phyloP scores from a whole-genome alignment of 129 eudicot species.

The Lactuca saligna region DNA sequence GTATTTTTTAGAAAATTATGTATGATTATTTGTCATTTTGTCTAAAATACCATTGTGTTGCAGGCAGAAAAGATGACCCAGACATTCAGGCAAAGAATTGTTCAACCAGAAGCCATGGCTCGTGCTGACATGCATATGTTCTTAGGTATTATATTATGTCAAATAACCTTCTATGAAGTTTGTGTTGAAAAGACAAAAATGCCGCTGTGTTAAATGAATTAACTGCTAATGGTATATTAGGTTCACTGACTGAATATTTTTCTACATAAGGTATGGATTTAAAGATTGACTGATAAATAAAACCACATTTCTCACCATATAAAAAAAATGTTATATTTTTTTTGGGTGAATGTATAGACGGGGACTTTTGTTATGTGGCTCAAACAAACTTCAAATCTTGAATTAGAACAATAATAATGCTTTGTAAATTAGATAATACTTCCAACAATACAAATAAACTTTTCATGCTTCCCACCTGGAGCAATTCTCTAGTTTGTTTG shows the following conservation, averaged over 20 bases:
- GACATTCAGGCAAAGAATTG: constrained; percentile 91
- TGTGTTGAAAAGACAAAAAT: neutral
- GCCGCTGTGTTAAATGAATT: neutral
- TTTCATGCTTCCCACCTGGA: too few species aligned
- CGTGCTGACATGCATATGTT: constrained; percentile 96
- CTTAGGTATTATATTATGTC: constrained; percentile 48
- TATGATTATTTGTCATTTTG: too few species aligned
- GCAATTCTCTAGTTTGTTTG: too few species aligned
- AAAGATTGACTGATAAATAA: constrained; percentile 25
- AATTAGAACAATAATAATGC: too few species aligned
- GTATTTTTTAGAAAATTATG: neutral
- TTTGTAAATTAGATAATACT: too few species aligned
- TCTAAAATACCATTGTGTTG: neutral
- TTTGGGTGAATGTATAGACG: neutral
- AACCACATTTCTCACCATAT: neutral
- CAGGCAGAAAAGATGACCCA: constrained; percentile 99
- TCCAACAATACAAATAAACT: too few species aligned
- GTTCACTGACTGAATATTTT: constrained; percentile 52
- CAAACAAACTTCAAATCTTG: too few species aligned
- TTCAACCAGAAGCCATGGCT: constrained; percentile 99
- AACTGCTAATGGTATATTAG: constrained; percentile 53
- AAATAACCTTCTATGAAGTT: too few species aligned
- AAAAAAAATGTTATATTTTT: too few species aligned
- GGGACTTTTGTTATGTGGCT: too few species aligned
- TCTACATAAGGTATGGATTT: constrained; percentile 66